These are phyloP conservation scores for Chaetomium cochliodes DNA, from an alignment of 495 filamentous ascomycete species.

Conservation along the genomic window DNA sequence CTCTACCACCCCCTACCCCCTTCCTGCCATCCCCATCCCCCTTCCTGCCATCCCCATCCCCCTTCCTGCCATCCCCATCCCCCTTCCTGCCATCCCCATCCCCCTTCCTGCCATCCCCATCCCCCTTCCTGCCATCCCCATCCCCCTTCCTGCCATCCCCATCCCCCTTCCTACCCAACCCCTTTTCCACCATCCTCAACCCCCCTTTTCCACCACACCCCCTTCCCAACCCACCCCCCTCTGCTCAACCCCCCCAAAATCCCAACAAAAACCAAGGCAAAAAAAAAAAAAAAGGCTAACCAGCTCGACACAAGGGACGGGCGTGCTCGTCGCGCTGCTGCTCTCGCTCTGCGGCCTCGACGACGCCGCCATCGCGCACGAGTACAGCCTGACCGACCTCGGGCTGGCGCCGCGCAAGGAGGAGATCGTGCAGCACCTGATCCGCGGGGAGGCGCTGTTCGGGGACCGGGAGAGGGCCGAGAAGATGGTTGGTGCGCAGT, in stretches of 20 bases:
- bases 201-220: no score
- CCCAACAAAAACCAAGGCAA: neutral
- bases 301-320: slow-evolving; percentile 47
- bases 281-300: slow-evolving; percentile 36
- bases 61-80: no score
- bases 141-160: slow-evolving; percentile 18
- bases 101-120: no score
- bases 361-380: slow-evolving; percentile 57
- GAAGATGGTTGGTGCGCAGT: slow-evolving; percentile 54
- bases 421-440: slow-evolving; percentile 46
- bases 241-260: slow-evolving; percentile 24
- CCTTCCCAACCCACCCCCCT: no score
- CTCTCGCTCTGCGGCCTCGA: slow-evolving; percentile 56
- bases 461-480: slow-evolving; percentile 46
- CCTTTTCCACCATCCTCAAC: no score
- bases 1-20: no score
- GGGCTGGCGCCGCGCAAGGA: slow-evolving; percentile 48
- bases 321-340: slow-evolving; percentile 59
- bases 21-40: slow-evolving; percentile 29
- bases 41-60: no score
- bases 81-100: no score
- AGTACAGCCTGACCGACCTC: slow-evolving; percentile 61
- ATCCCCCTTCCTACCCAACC: slow-evolving; percentile 23
- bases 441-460: slow-evolving; percentile 42
- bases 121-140: slow-evolving; percentile 27